phyloP scores from a whole-genome alignment of 306 rosid species.

The Echinosophora koreensis region DNA sequence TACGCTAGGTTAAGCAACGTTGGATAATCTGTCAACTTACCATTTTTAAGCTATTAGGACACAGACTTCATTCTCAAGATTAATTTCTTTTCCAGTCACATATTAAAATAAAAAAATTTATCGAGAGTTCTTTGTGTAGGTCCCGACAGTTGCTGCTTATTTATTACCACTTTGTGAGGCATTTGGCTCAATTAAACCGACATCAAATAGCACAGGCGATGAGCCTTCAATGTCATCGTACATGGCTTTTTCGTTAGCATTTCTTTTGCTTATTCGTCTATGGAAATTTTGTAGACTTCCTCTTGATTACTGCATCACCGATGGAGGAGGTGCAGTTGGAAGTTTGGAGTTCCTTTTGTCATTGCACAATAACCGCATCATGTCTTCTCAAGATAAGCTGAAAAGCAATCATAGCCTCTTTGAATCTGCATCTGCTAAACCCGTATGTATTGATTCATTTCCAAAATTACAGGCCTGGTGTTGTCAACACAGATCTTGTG shows the following conservation, averaged over 20 bases:
- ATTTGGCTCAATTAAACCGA: conserved; percentile 73
- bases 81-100: conserved; percentile 30
- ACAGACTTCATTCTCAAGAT: conserved; percentile 22
- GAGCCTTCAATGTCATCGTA: conserved; percentile 61
- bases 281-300: conserved; percentile 85
- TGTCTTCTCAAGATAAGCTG: conserved; percentile 54
- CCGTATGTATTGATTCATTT: conserved; percentile 66
- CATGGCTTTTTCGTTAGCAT: conserved; percentile 79
- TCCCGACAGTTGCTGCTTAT: conserved; percentile 74
- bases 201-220: conserved; percentile 55
- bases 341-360: conserved; percentile 81
- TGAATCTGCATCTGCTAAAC: conserved; percentile 53
- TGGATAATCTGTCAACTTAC: conserved; percentile 9
- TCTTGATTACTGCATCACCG: conserved; percentile 67
- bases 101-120: conserved; percentile 41
- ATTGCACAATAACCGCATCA: conserved; percentile 58
- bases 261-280: conserved; percentile 75
- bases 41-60: conserved; percentile 10
- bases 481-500: conserved; percentile 73
- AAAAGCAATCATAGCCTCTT: conserved; percentile 47
- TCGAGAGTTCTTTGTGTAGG: conserved; percentile 56
- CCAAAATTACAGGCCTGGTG: conserved; percentile 80
- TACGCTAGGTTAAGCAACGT: background rate
- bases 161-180: conserved; percentile 82
- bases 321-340: conserved; percentile 64